phyloP scores from a whole-genome alignment of 148 eudicot genomes.

The Drosera capensis region DNA sequence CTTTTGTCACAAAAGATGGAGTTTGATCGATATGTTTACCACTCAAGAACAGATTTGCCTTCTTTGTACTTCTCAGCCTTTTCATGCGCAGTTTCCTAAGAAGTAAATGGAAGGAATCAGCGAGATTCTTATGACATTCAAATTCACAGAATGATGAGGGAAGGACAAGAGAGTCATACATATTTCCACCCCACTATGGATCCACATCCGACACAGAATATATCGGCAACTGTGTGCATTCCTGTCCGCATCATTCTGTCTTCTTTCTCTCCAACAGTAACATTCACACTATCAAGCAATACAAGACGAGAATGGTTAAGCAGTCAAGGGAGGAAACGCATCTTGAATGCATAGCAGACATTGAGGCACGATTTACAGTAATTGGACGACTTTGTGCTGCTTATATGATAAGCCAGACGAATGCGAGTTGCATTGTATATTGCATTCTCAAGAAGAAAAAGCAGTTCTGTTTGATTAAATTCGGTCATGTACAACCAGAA shows the following conservation, averaged over 20 bases:
- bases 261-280: slow-evolving; percentile 53
- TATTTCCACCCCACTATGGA: slow-evolving; percentile 88
- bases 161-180: slow-evolving; percentile 31
- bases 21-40: slow-evolving; percentile 28
- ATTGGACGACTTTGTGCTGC: no score
- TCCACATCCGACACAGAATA: slow-evolving; percentile 85
- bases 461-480: no score
- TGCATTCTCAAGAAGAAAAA: no score
- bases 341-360: not conserved
- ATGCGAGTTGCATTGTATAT: no score
- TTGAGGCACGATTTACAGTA: no score
- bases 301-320: not conserved
- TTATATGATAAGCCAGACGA: no score
- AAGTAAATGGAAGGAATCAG: slow-evolving; percentile 14
- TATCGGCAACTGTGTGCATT: slow-evolving; percentile 72
- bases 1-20: not conserved
- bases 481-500: no score
- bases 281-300: slow-evolving; percentile 48
- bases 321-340: not conserved
- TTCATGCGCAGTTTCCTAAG: slow-evolving; percentile 86
- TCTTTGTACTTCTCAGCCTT: slow-evolving; percentile 91
- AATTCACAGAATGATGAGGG: not conserved
- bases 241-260: slow-evolving; percentile 92
- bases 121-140: slow-evolving; percentile 1
- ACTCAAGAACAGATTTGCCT: slow-evolving; percentile 94